phyloP scores from a whole-genome alignment of 2,329 filamentous ascomycete species.

The Monosporascus sp. region DNA sequence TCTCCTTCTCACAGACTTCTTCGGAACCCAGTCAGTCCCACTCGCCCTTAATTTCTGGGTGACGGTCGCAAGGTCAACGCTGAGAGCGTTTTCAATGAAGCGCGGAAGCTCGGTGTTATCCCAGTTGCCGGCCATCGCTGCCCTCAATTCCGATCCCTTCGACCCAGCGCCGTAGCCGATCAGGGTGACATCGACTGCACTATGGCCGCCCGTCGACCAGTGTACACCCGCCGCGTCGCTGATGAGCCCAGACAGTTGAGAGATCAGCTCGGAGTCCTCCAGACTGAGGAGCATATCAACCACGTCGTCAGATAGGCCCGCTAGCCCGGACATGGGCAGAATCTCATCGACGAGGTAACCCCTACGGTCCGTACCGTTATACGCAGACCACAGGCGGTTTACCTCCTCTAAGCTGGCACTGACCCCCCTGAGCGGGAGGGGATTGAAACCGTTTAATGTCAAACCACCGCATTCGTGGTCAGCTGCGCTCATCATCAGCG shows the following conservation, averaged over 20 bases:
- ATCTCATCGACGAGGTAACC: conserved; percentile 22
- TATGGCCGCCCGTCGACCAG: conserved; percentile 30
- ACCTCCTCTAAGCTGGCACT: conserved; percentile 28
- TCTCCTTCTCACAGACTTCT: neutral
- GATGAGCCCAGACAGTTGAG: conserved; percentile 25
- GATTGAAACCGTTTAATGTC: conserved; percentile 32
- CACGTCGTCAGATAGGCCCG: conserved; percentile 23
- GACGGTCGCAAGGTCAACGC: conserved; percentile 14
- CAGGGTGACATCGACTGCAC: conserved; percentile 29
- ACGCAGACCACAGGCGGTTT: conserved; percentile 19
- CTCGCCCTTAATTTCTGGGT: conserved; percentile 12
- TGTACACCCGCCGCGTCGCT: conserved; percentile 26
- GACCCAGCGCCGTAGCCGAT: conserved; percentile 27
- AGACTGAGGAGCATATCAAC: conserved; percentile 19
- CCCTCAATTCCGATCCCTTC: conserved; percentile 10
- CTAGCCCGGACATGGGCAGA: conserved; percentile 28
- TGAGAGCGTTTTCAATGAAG: conserved; percentile 18
- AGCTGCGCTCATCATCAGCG: conserved; percentile 33
- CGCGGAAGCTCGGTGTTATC: conserved; percentile 21
- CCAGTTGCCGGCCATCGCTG: conserved; percentile 18
- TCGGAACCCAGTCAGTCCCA: conserved; percentile 1
- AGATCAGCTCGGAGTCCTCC: conserved; percentile 17
- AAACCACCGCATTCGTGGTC: conserved; percentile 37
- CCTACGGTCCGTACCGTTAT: conserved; percentile 25
- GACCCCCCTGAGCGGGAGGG: conserved; percentile 23